Conservation (phyloP, 352 stramenopile species). For the Globisporangium abappressorium region DNA sequence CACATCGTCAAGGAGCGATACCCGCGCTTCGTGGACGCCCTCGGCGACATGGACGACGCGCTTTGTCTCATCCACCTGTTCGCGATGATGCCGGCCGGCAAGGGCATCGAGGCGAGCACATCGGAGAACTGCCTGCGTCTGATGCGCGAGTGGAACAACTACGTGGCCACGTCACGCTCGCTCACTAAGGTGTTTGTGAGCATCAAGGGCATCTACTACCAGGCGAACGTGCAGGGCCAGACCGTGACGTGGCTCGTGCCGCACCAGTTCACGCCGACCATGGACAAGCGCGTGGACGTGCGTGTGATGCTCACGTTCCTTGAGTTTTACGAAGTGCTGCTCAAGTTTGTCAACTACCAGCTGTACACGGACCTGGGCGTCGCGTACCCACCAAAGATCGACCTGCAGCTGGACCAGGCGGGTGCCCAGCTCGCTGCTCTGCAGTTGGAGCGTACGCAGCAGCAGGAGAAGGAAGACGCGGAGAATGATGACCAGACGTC, state of each 20-base stretch:
- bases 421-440: slow-evolving; percentile 68
- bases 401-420: slow-evolving; percentile 76
- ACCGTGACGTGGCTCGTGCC: slow-evolving; percentile 97
- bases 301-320: slow-evolving; percentile 99
- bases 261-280: slow-evolving; percentile 97
- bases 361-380: slow-evolving; percentile 96
- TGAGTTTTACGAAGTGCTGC: slow-evolving; percentile 98
- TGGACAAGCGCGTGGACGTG: slow-evolving; percentile 98
- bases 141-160: slow-evolving; percentile 96
- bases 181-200: slow-evolving; percentile 99
- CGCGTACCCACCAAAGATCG: slow-evolving; percentile 92
- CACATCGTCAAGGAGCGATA: slow-evolving; percentile 99
- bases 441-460: slow-evolving; percentile 55
- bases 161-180: slow-evolving; percentile 85
- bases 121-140: slow-evolving; percentile 92
- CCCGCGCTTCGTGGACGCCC: slow-evolving; percentile 95
- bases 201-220: slow-evolving; percentile 99
- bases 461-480: slow-evolving; percentile 29
- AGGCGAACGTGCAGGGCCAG: slow-evolving; percentile 92
- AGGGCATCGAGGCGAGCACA: slow-evolving; percentile 82
- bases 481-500: slow-evolving; percentile 29
- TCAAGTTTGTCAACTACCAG: slow-evolving; percentile 99
- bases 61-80: slow-evolving; percentile 98
- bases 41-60: slow-evolving; percentile 98
- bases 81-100: slow-evolving; percentile 92